A percentile compares a stretch with the other conserved stretches of the same genome.
Evolutionary conservation across 176 grass and related monocot genomes (phyloP).

Genomic region (Guadua angustifolia): DNA sequence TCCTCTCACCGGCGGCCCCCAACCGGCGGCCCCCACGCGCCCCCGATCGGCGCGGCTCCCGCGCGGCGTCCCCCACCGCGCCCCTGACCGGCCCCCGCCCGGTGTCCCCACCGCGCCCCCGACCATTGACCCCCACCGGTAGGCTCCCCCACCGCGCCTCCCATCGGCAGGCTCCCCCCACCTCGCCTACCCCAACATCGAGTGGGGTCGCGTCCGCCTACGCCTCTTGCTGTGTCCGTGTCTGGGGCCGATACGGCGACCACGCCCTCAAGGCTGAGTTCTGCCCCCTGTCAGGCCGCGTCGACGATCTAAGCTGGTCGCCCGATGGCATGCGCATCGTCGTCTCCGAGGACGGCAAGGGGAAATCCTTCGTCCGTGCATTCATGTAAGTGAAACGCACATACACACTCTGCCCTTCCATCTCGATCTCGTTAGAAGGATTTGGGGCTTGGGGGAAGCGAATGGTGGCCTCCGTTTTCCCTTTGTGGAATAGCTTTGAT

Average conservation of each 20-base stretch:
- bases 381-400: conserved; percentile 65
- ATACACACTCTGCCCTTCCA: not conserved
- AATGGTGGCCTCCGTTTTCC: not conserved
- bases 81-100: no score
- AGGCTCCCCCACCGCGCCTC: no score
- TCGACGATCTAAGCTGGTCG: conserved; percentile 94
- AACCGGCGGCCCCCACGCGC: no score
- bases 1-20: no score
- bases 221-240: conserved; percentile 70
- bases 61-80: no score
- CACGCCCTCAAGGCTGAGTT: conserved; percentile 95
- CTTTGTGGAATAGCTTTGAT: not conserved
- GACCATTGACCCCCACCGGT: no score
- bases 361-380: conserved; percentile 85
- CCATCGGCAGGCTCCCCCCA: no score
- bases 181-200: conserved; percentile 72
- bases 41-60: no score
- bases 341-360: conserved; percentile 81
- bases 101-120: no score
- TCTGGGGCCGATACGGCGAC: conserved; percentile 91
- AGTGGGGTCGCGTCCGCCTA: conserved; percentile 98
- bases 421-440: conserved; percentile 29
- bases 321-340: conserved; percentile 91
- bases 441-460: conserved; percentile 10
- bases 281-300: conserved; percentile 74